A percentile compares a stretch with the other conserved stretches of the same genome.
Evolutionary conservation across 2,329 filamentous ascomycete genomes (phyloP).

Genomic region (Massarina eburnea): DNA sequence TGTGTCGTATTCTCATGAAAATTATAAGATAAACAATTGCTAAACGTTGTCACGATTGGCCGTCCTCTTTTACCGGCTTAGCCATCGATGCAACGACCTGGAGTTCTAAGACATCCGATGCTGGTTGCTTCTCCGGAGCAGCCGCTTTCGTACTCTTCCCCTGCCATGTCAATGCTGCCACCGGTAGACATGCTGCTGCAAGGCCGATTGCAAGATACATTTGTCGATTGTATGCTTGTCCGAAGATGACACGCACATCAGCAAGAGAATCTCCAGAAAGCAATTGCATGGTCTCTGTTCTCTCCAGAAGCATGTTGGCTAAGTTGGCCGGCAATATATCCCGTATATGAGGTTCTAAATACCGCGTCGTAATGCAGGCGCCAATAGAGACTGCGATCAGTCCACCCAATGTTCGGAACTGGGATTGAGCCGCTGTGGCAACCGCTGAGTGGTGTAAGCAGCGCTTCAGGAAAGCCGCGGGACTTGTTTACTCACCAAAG

Average conservation of each 20-base stretch:
- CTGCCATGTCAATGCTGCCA: slow-evolving; percentile 1
- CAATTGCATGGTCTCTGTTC: slow-evolving; percentile 4
- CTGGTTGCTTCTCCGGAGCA: background rate
- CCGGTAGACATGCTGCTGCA: slow-evolving; percentile 5
- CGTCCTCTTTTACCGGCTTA: background rate
- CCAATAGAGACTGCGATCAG: slow-evolving; percentile 10
- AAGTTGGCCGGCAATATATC: slow-evolving; percentile 1
- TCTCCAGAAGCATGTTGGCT: slow-evolving; percentile 1
- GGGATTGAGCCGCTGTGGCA: slow-evolving; percentile 8
- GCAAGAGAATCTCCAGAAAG: background rate
- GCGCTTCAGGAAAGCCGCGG: background rate
- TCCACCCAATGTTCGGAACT: slow-evolving; percentile 13
- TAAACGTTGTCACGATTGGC: background rate
- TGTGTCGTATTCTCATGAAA: too few species aligned
- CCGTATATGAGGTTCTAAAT: background rate
- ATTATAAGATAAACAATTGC: background rate
- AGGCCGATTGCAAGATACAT: slow-evolving; percentile 11
- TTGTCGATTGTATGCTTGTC: slow-evolving; percentile 9
- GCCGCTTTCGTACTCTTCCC: background rate
- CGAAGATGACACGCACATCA: slow-evolving; percentile 2
- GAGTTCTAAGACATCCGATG: too few species aligned
- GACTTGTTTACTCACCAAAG: slow-evolving; percentile 1
- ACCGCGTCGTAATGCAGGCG: slow-evolving; percentile 6
- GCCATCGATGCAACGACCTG: too few species aligned
- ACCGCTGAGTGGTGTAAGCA: slow-evolving; percentile 5